These are phyloP conservation scores for Biscogniauxia sp. DNA, from an alignment of 2,329 filamentous ascomycete species.

Conservation along the genomic window DNA sequence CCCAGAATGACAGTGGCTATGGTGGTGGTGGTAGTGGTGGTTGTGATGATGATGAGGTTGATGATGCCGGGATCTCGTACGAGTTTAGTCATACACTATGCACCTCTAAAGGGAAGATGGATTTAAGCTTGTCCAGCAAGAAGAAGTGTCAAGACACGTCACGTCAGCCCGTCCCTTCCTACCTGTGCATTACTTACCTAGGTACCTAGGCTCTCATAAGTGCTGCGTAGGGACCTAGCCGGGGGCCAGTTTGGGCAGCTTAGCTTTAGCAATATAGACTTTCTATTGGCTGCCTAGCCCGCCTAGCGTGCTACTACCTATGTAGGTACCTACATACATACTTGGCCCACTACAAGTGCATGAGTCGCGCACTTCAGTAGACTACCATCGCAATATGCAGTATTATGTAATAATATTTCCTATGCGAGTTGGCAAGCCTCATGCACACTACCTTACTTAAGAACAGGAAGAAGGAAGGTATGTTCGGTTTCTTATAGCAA, in stretches of 20 bases:
- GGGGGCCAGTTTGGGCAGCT: neutral
- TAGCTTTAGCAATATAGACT: neutral
- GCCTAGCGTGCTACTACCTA: no score
- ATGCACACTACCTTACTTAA: no score
- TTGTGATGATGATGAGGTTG: neutral
- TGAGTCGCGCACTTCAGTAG: neutral
- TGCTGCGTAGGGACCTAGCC: slow-evolving; percentile 3
- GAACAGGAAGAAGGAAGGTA: no score
- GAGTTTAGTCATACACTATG: neutral
- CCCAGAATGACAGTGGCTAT: neutral
- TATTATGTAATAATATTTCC: neutral
- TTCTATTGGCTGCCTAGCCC: neutral
- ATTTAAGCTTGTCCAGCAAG: slow-evolving; percentile 1
- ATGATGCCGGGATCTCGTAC: no score
- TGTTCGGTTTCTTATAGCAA: no score
- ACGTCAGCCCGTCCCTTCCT: slow-evolving; percentile 8
- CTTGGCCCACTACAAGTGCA: neutral
- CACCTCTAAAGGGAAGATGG: neutral
- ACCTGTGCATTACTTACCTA: no score
- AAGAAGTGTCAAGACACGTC: slow-evolving; percentile 18
- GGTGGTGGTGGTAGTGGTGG: neutral
- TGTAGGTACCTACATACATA: neutral
- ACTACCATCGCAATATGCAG: neutral
- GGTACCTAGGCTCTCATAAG: neutral
- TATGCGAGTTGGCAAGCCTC: neutral